Evolutionary conservation across 116 monocot species (phyloP).

Genomic region (Posidonia oceanica): DNA sequence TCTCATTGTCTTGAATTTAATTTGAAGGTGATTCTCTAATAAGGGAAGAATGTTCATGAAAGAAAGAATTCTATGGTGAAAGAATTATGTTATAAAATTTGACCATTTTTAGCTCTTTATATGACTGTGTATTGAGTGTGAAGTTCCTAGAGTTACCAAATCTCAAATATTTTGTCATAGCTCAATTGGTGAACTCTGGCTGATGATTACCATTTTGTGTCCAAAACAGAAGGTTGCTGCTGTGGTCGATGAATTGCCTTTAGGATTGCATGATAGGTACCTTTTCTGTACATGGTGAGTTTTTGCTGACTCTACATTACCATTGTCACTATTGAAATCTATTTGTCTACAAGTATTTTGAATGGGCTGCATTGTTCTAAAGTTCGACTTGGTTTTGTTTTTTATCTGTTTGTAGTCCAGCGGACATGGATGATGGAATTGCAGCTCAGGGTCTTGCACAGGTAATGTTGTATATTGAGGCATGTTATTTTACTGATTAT

Average conservation of each 20-base stretch:
- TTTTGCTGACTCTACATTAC: background rate
- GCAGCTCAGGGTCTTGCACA: constrained; percentile 72
- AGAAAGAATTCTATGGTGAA: no score
- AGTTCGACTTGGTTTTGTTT: background rate
- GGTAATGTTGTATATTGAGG: constrained; percentile 22
- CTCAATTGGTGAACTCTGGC: no score
- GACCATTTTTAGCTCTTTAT: no score
- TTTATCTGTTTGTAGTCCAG: constrained; percentile 45
- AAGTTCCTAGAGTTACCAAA: no score
- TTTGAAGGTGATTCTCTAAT: no score
- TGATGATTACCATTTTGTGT: constrained; percentile 3
- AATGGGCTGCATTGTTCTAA: constrained; percentile 5
- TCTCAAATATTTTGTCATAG: no score
- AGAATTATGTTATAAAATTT: no score
- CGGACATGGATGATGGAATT: constrained; percentile 86
- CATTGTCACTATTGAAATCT: background rate
- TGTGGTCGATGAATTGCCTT: constrained; percentile 72
- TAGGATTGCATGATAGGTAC: constrained; percentile 73
- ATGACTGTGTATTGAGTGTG: no score
- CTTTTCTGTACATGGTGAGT: constrained; percentile 74
- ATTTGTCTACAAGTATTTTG: background rate
- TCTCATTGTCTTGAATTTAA: no score
- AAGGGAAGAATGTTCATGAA: no score
- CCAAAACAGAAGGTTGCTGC: constrained; percentile 73
- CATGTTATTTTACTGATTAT: no score